phyloP scores from a whole-genome alignment of 1,284 basidiomycete species.

The Puccinia polysora region DNA sequence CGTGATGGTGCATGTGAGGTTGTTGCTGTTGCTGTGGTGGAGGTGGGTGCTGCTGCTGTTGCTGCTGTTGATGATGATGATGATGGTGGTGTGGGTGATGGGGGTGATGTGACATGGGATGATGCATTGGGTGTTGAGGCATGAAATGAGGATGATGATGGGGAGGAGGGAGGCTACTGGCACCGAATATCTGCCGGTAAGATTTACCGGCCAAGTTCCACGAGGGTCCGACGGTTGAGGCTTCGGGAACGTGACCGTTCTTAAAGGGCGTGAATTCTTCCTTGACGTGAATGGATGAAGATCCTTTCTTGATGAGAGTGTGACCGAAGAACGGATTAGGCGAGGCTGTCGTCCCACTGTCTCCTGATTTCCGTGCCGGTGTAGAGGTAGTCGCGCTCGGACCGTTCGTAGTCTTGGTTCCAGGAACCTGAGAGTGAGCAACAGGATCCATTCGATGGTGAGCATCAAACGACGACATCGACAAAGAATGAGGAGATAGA shows the following conservation, averaged over 20 bases:
- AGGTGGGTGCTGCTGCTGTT: too few species aligned
- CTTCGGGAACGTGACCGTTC: constrained; percentile 13
- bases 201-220: constrained; percentile 8
- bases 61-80: too few species aligned
- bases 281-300: constrained; percentile 16
- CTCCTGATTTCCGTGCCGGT: background rate
- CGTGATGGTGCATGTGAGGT: background rate
- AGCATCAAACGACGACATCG: too few species aligned
- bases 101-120: background rate
- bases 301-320: constrained; percentile 16
- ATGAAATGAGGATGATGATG: background rate
- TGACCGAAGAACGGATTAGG: constrained; percentile 18
- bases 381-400: too few species aligned
- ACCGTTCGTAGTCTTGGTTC: too few species aligned
- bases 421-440: too few species aligned
- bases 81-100: too few species aligned
- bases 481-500: too few species aligned
- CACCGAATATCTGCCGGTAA: constrained; percentile 19
- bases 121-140: constrained; percentile 2
- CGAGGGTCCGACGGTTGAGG: background rate
- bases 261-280: constrained; percentile 24
- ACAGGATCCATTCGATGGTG: too few species aligned
- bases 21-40: too few species aligned
- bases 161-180: constrained; percentile 23
- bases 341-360: background rate